phyloP scores from a whole-genome alignment of 2,329 filamentous ascomycete genomes.

The Arthrobotrys sinensis region DNA sequence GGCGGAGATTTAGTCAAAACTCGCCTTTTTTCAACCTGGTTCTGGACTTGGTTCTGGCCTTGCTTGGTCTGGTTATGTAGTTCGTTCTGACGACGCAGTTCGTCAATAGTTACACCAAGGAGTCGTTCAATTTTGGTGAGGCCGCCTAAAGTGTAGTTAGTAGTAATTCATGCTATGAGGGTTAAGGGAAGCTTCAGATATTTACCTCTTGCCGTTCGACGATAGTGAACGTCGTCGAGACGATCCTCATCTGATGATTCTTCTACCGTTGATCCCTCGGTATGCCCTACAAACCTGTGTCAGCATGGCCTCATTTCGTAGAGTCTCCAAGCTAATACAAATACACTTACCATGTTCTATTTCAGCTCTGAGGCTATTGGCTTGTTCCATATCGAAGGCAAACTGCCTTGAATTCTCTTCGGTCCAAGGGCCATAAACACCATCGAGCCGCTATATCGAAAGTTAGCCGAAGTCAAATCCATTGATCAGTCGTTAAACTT shows the following conservation, averaged over 20 bases:
- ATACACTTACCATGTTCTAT: constrained; percentile 3
- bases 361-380: neutral
- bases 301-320: neutral
- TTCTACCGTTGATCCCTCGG: constrained; percentile 10
- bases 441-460: neutral
- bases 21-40: too few species aligned
- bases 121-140: neutral
- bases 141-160: neutral
- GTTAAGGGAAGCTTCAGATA: neutral
- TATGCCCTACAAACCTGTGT: neutral
- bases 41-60: too few species aligned
- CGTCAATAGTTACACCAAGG: neutral
- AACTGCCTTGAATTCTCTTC: constrained; percentile 3
- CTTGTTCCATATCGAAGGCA: constrained; percentile 5
- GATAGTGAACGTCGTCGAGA: neutral
- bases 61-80: too few species aligned
- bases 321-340: neutral
- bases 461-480: neutral
- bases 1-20: too few species aligned
- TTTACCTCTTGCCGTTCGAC: neutral
- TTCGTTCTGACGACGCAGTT: too few species aligned
- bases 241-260: neutral
- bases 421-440: neutral
- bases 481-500: too few species aligned
- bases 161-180: neutral